Conservation (phyloP, 116 monocot genomes). For the Phalaenopsis hybrid region DNA sequence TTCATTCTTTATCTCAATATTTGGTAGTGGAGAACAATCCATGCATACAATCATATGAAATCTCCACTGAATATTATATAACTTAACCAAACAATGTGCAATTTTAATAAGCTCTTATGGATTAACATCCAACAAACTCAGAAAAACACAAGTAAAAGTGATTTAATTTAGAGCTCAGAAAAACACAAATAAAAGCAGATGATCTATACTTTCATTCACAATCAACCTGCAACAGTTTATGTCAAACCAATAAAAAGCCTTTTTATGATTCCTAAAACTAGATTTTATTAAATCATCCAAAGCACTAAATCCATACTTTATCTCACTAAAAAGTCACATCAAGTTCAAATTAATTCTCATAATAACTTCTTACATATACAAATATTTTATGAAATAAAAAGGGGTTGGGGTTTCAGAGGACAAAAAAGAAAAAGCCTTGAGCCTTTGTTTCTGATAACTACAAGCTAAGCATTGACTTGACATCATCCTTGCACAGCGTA, state of each 20-base stretch:
- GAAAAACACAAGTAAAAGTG: no score
- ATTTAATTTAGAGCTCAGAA: no score
- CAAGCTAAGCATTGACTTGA: background rate
- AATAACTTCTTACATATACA: constrained; percentile 2
- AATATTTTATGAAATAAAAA: background rate
- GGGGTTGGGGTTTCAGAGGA: background rate
- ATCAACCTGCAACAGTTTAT: background rate
- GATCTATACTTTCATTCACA: background rate
- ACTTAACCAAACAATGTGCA: no score
- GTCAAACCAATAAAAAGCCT: background rate
- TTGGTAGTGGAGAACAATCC: no score
- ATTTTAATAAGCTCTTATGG: no score
- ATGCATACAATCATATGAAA: no score
- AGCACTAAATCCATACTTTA: background rate
- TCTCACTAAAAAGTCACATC: background rate
- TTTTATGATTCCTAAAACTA: background rate
- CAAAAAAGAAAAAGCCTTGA: background rate
- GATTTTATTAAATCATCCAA: background rate
- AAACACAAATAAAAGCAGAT: no score
- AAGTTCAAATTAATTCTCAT: background rate
- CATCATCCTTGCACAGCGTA: background rate
- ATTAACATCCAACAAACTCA: no score
- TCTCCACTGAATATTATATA: no score
- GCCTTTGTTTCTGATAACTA: background rate
- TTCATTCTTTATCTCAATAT: no score